These are phyloP conservation scores for Epichloe gansuensis DNA, from an alignment of 2,329 filamentous ascomycete genomes.

Conservation along the genomic window DNA sequence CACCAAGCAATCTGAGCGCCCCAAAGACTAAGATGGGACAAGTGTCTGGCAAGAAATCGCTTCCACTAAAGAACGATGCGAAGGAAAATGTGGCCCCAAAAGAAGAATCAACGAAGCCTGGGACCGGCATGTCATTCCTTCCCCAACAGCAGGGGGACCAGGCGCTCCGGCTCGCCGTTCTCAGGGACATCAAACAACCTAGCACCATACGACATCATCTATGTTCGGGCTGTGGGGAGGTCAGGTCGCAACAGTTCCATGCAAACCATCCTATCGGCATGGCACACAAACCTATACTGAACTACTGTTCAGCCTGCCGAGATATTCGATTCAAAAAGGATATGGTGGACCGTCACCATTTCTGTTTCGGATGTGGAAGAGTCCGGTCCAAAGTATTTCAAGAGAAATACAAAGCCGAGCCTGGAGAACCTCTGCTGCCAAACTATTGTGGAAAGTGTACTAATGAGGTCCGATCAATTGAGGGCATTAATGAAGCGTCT, in stretches of 20 bases:
- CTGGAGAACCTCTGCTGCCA: constrained; percentile 15
- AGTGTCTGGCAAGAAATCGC: constrained; percentile 8
- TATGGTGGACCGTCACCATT: constrained; percentile 18
- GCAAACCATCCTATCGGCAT: constrained; percentile 17
- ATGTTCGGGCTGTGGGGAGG: constrained; percentile 23
- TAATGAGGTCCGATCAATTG: constrained; percentile 12
- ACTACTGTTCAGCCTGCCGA: constrained; percentile 24
- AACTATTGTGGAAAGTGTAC: constrained; percentile 22
- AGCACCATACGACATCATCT: constrained; percentile 16
- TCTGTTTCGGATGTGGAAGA: constrained; percentile 26
- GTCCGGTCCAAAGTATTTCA: constrained; percentile 16
- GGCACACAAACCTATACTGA: constrained; percentile 15
- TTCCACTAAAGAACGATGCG: neutral
- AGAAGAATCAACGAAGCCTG: neutral
- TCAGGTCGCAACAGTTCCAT: constrained; percentile 24
- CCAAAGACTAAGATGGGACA: neutral
- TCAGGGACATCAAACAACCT: constrained; percentile 11
- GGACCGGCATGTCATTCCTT: neutral
- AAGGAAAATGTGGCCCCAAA: constrained; percentile 2
- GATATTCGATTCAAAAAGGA: constrained; percentile 13
- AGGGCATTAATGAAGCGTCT: constrained; percentile 15
- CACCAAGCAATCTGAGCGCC: neutral
- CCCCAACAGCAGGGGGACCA: neutral
- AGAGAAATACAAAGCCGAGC: constrained; percentile 7
- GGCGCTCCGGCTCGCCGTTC: neutral